Percentiles rank a stretch among this genome's conserved stretches.
phyloP scores from a whole-genome alignment of 345 rosid species.

The Lenwebbia sp. region DNA sequence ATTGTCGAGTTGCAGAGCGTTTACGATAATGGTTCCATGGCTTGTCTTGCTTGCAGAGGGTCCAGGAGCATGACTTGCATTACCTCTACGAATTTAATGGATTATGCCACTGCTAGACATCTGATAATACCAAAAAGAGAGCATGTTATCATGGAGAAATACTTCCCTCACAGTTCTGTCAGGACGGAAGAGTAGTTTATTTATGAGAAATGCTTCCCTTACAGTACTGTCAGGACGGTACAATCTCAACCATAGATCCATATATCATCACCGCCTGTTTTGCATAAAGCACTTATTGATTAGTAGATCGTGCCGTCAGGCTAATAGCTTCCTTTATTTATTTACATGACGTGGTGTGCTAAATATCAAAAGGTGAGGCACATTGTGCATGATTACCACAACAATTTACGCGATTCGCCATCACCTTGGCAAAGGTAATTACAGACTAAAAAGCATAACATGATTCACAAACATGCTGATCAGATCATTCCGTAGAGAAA shows the following conservation, averaged over 20 bases:
- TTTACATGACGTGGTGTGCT: not conserved
- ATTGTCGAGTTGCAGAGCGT: not conserved
- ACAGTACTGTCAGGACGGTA: no score
- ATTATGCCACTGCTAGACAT: not conserved
- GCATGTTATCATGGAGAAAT: not conserved
- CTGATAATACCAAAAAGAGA: not conserved
- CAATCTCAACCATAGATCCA: no score
- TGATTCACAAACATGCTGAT: not conserved
- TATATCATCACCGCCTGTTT: no score
- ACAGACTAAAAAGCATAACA: accelerated
- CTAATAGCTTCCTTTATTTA: no score
- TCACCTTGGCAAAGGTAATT: not conserved
- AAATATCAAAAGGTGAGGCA: not conserved
- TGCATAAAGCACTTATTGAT: no score
- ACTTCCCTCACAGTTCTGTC: no score
- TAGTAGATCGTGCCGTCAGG: no score
- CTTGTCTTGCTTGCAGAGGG: not conserved
- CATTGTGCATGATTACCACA: not conserved
- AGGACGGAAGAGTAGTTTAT: not conserved
- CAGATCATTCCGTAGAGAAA: not conserved
- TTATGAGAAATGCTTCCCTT: no score
- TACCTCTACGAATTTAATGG: no score
- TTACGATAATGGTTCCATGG: not conserved
- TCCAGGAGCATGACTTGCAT: not conserved
- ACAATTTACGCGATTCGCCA: not conserved